Percentiles rank a stretch among this genome's conserved stretches.
Evolutionary conservation across 768 basidiomycete genomes (phyloP).

Genomic region (Gymnopilus dilepis): DNA sequence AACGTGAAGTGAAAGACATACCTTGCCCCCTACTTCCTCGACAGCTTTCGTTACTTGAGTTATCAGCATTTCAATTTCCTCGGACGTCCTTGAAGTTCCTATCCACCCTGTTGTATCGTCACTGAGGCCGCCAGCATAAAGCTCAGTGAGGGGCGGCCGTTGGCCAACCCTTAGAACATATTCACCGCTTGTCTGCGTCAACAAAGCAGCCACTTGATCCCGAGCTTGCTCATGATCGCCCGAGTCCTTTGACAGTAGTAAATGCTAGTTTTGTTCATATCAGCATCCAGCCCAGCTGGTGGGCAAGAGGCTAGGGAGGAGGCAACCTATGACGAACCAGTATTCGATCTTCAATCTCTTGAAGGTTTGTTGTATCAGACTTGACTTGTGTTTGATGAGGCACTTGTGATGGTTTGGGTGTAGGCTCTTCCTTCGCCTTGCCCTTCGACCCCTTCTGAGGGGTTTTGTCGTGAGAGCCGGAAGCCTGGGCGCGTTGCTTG

Average conservation of each 20-base stretch:
- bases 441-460: conserved; percentile 43
- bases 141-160: conserved; percentile 58
- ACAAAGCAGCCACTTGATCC: conserved; percentile 65
- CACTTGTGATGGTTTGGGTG: conserved; percentile 4
- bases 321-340: conserved; percentile 43
- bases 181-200: conserved; percentile 75
- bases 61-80: conserved; percentile 56
- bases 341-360: conserved; percentile 60
- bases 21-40: conserved; percentile 85
- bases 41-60: conserved; percentile 51
- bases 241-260: conserved; percentile 48
- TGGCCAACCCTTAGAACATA: conserved; percentile 76
- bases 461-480: conserved; percentile 39
- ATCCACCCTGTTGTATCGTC: conserved; percentile 57
- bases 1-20: conserved; percentile 30
- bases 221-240: conserved; percentile 59
- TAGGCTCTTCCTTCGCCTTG: conserved; percentile 45
- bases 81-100: conserved; percentile 53
- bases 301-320: conserved; percentile 6
- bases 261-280: conserved; percentile 40
- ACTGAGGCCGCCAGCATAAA: conserved; percentile 61
- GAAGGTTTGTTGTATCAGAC: conserved; percentile 26
- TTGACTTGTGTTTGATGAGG: conserved; percentile 12
- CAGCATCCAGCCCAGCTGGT: conserved; percentile 6
- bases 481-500: conserved; percentile 57